Conservation (phyloP, 352 stramenopile genomes). For the Globisporangium recalcitrans region DNA sequence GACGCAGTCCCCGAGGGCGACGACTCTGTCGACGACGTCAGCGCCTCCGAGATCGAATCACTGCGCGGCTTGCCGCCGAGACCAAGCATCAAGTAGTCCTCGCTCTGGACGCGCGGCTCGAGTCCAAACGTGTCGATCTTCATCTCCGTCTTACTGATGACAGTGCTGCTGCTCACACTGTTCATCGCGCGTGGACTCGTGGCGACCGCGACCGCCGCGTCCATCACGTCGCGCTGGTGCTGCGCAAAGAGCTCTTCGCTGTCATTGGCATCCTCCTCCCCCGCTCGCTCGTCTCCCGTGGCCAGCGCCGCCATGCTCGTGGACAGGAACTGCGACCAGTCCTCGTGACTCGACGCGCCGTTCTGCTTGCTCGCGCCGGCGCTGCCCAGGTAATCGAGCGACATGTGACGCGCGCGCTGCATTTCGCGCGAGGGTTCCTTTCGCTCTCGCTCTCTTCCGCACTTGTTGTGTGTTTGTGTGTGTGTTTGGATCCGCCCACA, state of each 20-base stretch:
- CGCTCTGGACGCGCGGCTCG: slow-evolving; percentile 1
- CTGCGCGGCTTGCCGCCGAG: slow-evolving; percentile 27
- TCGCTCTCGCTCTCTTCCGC: neutral
- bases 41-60: slow-evolving; percentile 39
- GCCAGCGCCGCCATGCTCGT: slow-evolving; percentile 58
- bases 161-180: neutral
- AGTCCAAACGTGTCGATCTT: slow-evolving; percentile 19
- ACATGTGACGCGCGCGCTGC: slow-evolving; percentile 58
- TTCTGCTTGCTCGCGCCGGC: slow-evolving; percentile 6
- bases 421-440: slow-evolving; percentile 14
- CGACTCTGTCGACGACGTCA: slow-evolving; percentile 30
- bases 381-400: slow-evolving; percentile 42
- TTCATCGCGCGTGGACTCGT: slow-evolving; percentile 11
- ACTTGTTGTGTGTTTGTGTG: neutral
- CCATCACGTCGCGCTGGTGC: slow-evolving; percentile 18
- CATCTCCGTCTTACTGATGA: neutral
- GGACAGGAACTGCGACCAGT: slow-evolving; percentile 61
- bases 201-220: slow-evolving; percentile 16
- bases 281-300: slow-evolving; percentile 27
- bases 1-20: slow-evolving; percentile 22
- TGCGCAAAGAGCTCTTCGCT: slow-evolving; percentile 18
- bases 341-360: slow-evolving; percentile 35
- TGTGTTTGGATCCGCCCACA: slow-evolving; percentile 16
- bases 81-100: slow-evolving; percentile 14
- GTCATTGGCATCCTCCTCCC: neutral